Base-by-base conservation (phyloP, 257 asterid species). In the Echites panduratus region DNA sequence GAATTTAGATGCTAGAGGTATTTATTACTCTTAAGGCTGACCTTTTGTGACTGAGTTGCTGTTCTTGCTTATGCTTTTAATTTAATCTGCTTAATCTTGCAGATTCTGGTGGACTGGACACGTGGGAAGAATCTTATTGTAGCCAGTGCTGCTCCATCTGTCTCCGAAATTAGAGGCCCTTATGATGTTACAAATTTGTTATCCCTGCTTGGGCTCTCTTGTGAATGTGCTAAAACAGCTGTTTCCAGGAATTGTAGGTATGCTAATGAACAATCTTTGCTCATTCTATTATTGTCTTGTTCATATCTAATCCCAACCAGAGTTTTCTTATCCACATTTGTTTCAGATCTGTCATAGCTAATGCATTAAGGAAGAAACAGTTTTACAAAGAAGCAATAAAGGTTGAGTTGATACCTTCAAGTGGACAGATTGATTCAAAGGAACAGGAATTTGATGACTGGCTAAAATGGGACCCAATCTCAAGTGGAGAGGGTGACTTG, bases 401-500 rank as follows among this genome's bases (percentile, higher is more conserved):
- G 85, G 94, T 90, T 75, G 99, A 90, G 84, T 68, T 70, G 54
- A 72, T 91, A 76, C 87, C 88, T 78, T 82, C 87, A 62, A 82
- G 70, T 49, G 84, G 70, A 59, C 83, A 81, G 68, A 48, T 29
- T 61, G 62, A 82, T 77, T 67, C 81, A 4, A 80, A 61, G 59
- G 70, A 84, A 62, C 75, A 82, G 75, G 68, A 68, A 48, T 78
- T 82, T 72, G 82, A 82, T 48, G 99, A 89, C 70, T 92, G 93
- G 96, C 90, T 87, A 72, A 86, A 83, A 32, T 92, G 98, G 97
- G 96, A 95, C 79, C 98, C 96, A 76, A 84, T 95, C 54, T 92
- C 97, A 56, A 92, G 96, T 79, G 98, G 96, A n/a, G 96, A 87
- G 71, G 99, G 97, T 38, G 99, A 92, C 83, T 74, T 92, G 77